A percentile compares a stretch with the other conserved stretches of the same genome.
These are phyloP conservation scores for Fremontodendron californicum DNA, from an alignment of 345 rosid genomes.

Conservation along the genomic window DNA sequence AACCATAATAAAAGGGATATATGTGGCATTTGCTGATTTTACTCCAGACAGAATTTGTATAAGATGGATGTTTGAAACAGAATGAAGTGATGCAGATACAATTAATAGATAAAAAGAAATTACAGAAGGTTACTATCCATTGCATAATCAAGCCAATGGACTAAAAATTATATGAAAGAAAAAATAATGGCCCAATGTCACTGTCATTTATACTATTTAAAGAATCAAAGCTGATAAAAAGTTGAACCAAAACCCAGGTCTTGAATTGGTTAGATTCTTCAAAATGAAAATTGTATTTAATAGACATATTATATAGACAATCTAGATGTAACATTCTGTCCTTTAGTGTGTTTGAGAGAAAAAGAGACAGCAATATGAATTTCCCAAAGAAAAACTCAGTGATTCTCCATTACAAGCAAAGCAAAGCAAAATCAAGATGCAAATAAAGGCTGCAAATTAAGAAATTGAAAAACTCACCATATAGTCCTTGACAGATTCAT, in stretches of 20 bases:
- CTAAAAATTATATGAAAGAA: background rate
- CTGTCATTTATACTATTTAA: background rate
- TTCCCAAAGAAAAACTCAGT: background rate
- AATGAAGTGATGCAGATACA: background rate
- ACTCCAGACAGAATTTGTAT: background rate
- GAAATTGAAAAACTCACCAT: conserved; percentile 33
- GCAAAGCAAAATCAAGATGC: background rate
- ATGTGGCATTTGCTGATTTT: background rate
- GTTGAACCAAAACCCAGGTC: background rate
- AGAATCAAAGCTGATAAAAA: background rate
- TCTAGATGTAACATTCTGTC: background rate
- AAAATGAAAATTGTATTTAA: background rate
- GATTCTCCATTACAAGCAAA: background rate
- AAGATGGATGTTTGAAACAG: background rate
- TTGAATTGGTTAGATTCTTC: background rate
- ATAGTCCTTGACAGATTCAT: conserved; percentile 56
- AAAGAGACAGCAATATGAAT: background rate
- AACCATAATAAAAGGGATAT: background rate
- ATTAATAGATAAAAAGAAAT: background rate
- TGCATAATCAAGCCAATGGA: background rate
- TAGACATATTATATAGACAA: background rate
- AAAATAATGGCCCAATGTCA: background rate
- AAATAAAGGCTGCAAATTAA: too few relatives aligned
- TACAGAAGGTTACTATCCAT: background rate
- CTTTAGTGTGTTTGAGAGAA: background rate